Base-by-base conservation (phyloP, 2,329 filamentous ascomycete species). In the Scedosporium aurantiacum region DNA sequence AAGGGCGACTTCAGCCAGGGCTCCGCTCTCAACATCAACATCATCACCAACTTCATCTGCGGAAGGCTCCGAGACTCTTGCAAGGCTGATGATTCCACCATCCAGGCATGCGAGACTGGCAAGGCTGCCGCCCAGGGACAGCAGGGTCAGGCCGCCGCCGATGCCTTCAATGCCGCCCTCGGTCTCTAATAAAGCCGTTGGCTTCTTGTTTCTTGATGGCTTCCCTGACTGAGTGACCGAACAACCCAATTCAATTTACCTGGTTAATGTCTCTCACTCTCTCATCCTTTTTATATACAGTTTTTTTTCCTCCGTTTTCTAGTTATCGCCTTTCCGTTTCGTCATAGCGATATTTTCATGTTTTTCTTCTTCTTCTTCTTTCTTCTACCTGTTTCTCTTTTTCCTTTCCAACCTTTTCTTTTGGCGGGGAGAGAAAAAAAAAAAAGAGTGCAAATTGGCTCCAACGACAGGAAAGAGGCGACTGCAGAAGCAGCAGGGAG, bases 1-100 rank as follows among this genome's bases (percentile, higher is more conserved):
- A 60, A 64, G 45, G 69, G 67, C 59, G 72, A 76, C 67, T 83
- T 82, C 72, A 75, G 73, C 69, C 81, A 82, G 70, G 79, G 79
- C 61, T 80, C 78, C 5, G 79, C 79, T 28, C 64, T 67, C 52
- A 67, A 66, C 62, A 66, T 69, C 61, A 65, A 65, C 45, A 62
- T 79, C 66, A 76, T 81, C 64, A 70, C 77, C n/a, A 64, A 70
- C 57, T 81, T 81, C 66, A 77, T 79, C 67, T 79, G 76, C 68
- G 66, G 70, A 43, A 75, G 75, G 61, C 68, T 79, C 21, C 62
- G 66, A 37, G 72, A 67, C 54, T 61, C 60, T 52, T 68, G 66
- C 64, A 65, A 65, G 64, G 67, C 67, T 16, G 43, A 61, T 57
- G 60, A 61, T 1, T 63, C 64, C 1, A 62, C 64, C 3, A 59